Evolutionary conservation across 2,329 filamentous ascomycete genomes (phyloP).

Genomic region (Fusarium guadeloupense): DNA sequence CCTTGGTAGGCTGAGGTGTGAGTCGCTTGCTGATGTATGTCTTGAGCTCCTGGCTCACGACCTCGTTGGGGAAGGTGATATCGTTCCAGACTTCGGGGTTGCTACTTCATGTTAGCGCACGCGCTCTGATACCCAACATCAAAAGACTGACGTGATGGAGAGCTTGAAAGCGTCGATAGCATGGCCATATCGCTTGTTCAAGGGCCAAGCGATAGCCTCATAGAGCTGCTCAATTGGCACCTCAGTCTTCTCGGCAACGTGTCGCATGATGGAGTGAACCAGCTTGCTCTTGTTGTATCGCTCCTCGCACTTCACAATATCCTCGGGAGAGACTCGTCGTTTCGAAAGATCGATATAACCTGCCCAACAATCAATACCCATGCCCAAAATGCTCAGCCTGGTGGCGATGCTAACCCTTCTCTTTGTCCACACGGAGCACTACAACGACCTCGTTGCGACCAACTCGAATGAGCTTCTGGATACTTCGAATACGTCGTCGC

Average conservation of each 20-base stretch:
- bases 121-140: background rate
- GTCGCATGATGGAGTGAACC: constrained; percentile 98
- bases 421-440: constrained; percentile 97
- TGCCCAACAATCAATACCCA: constrained; percentile 38
- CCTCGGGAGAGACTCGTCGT: constrained; percentile 95
- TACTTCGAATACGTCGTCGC: constrained; percentile 96
- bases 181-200: constrained; percentile 98
- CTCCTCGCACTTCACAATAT: constrained; percentile 98
- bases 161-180: constrained; percentile 98
- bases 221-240: constrained; percentile 95
- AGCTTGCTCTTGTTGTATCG: constrained; percentile 99
- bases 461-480: constrained; percentile 98
- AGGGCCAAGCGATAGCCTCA: constrained; percentile 92
- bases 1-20: constrained; percentile 98
- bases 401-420: constrained; percentile 74
- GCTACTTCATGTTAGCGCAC: constrained; percentile 54
- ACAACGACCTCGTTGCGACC: constrained; percentile 99
- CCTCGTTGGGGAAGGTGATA: constrained; percentile 85
- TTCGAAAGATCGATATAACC: constrained; percentile 98
- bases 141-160: constrained; percentile 82
- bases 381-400: constrained; percentile 32
- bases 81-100: constrained; percentile 98
- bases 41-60: constrained; percentile 88
- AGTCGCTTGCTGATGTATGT: constrained; percentile 97
- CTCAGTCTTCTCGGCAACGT: constrained; percentile 96